Evolutionary conservation across 352 stramenopile genomes (phyloP).

Genomic region (Pythium oligandrum): DNA sequence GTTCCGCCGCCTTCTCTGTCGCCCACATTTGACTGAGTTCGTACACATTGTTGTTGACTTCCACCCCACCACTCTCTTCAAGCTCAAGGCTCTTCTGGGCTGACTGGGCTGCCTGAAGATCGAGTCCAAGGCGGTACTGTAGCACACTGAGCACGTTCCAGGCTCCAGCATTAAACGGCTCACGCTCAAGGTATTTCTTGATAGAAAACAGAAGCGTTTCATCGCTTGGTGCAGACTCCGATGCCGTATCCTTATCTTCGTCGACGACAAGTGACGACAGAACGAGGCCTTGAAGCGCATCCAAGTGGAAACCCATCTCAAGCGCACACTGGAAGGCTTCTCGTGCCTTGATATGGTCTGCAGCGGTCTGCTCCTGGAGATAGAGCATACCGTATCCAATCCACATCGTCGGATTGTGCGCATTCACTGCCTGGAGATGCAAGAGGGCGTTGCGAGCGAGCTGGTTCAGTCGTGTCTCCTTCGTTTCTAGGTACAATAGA

Average conservation of each 20-base stretch:
- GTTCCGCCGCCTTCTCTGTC: too few relatives aligned
- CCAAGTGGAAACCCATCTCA: slow-evolving; percentile 63
- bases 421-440: slow-evolving; percentile 77
- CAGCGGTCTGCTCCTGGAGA: slow-evolving; percentile 28
- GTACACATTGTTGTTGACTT: too few relatives aligned
- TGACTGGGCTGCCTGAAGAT: slow-evolving; percentile 31
- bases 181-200: slow-evolving; percentile 76
- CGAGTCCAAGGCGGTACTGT: slow-evolving; percentile 51
- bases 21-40: too few relatives aligned
- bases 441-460: slow-evolving; percentile 76
- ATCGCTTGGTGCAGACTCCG: slow-evolving; percentile 10
- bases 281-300: slow-evolving; percentile 64
- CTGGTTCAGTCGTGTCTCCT: slow-evolving; percentile 12
- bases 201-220: slow-evolving; percentile 69
- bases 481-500: slow-evolving; percentile 61
- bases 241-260: slow-evolving; percentile 18
- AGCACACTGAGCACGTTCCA: slow-evolving; percentile 64
- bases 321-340: slow-evolving; percentile 79
- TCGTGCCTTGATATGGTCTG: slow-evolving; percentile 43
- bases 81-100: slow-evolving; percentile 12
- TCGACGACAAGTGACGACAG: slow-evolving; percentile 22
- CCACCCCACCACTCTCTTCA: too few relatives aligned
- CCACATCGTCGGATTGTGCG: slow-evolving; percentile 83
- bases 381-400: slow-evolving; percentile 81
- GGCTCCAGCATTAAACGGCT: slow-evolving; percentile 46